A percentile compares a stretch with the other conserved stretches of the same genome.
These are phyloP conservation scores for Spinacia oleracea DNA, from an alignment of 179 eudicot species.

Conservation along the genomic window DNA sequence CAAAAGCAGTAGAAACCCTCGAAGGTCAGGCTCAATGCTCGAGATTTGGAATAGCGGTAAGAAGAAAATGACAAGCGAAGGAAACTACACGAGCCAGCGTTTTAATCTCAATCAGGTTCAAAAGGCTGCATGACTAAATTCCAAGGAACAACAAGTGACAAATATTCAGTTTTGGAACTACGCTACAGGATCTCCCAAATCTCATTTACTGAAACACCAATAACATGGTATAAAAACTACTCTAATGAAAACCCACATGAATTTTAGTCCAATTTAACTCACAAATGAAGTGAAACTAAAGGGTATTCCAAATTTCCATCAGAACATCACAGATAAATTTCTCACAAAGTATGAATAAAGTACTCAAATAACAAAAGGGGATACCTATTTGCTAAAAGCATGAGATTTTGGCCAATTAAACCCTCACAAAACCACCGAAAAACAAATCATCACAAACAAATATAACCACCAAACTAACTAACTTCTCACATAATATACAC, in stretches of 20 bases:
- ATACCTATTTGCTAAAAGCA: neutral
- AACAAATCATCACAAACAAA: neutral
- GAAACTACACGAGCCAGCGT: neutral
- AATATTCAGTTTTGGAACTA: neutral
- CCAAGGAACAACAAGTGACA: neutral
- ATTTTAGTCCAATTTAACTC: neutral
- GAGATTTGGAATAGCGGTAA: neutral
- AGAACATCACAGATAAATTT: conserved; percentile 1
- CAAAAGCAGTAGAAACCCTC: neutral
- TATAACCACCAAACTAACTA: neutral
- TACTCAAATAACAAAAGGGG: too few species aligned
- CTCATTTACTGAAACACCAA: neutral
- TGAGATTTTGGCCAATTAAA: neutral
- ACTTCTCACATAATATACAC: neutral
- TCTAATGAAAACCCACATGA: conserved; percentile 4
- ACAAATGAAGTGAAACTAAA: conserved; percentile 1
- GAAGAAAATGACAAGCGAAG: neutral
- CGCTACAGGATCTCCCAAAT: neutral
- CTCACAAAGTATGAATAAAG: neutral
- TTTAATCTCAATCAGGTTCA: neutral
- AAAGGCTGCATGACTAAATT: neutral
- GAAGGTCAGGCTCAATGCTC: neutral
- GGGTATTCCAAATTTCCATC: neutral
- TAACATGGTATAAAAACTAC: neutral
- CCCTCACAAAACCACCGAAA: conserved; percentile 7